phyloP scores from a whole-genome alignment of 306 rosid genomes.

The Vigna trinervia region DNA sequence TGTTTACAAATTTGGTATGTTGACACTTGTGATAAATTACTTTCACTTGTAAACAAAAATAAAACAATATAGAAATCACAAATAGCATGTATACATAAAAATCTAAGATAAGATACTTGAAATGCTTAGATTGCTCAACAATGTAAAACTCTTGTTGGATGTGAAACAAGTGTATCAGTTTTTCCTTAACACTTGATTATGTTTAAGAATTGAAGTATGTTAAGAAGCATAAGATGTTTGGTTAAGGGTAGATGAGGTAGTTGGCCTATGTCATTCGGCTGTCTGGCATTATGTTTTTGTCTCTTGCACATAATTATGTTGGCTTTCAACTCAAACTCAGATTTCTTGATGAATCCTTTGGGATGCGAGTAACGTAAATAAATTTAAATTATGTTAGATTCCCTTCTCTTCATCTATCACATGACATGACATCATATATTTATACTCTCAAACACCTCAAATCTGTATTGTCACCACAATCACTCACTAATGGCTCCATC shows the following conservation, averaged over 20 bases:
- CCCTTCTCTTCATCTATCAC: slow-evolving; percentile 24
- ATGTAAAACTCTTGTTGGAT: background rate
- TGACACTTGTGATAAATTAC: too few species aligned
- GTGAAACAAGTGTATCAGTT: background rate
- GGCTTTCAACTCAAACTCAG: background rate
- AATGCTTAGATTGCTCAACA: too few species aligned
- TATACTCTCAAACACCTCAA: background rate
- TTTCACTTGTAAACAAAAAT: too few species aligned
- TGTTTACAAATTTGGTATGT: too few species aligned
- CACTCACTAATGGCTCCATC: background rate
- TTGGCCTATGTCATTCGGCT: slow-evolving; percentile 32
- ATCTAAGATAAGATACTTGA: too few species aligned
- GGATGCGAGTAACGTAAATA: slow-evolving; percentile 34
- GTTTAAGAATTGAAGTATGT: background rate
- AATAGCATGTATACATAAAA: too few species aligned
- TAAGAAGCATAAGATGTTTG: background rate
- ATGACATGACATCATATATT: background rate
- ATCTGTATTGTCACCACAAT: slow-evolving; percentile 14
- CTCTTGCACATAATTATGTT: slow-evolving; percentile 29
- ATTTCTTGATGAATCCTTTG: slow-evolving; percentile 25
- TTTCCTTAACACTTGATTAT: too few species aligned
- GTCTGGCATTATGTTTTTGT: slow-evolving; percentile 39
- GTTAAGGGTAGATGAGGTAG: slow-evolving; percentile 7
- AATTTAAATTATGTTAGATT: background rate
- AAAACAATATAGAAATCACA: too few species aligned